A percentile compares a stretch with the other conserved stretches of the same genome.
Conservation (phyloP, 2,329 filamentous ascomycete species). For the Davidsoniella australis region DNA sequence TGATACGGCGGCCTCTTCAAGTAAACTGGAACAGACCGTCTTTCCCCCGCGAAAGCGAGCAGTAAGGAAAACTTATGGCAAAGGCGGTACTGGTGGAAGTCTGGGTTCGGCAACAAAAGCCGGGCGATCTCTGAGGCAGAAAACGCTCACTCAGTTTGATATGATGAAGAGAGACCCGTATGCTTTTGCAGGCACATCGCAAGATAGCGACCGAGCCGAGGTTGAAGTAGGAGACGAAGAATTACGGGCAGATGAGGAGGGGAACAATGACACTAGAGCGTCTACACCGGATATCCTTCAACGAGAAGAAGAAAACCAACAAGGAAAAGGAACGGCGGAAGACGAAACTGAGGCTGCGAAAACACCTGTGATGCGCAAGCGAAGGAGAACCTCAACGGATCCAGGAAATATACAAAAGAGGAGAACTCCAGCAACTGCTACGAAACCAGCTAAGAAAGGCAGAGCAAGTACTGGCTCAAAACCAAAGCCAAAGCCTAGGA, state of each 20-base stretch:
- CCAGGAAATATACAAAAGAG: no score
- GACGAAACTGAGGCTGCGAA: background rate
- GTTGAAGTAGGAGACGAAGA: background rate
- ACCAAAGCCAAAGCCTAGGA: background rate
- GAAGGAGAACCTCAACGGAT: no score
- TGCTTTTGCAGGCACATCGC: background rate
- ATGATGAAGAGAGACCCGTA: background rate
- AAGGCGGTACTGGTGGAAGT: conserved; percentile 7
- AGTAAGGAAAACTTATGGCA: conserved; percentile 21
- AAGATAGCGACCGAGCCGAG: background rate
- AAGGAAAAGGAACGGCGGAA: background rate
- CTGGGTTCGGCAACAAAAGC: no score
- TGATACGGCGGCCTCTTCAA: background rate
- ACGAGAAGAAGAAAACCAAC: background rate
- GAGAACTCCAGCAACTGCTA: no score
- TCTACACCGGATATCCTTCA: background rate
- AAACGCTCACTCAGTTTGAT: conserved; percentile 25
- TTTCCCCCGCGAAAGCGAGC: conserved; percentile 22
- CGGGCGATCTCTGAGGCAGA: conserved; percentile 19
- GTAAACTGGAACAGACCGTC: conserved; percentile 21
- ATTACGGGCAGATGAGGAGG: background rate
- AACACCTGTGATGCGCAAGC: no score
- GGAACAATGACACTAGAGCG: background rate
- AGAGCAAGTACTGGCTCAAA: background rate
- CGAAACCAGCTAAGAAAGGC: background rate